Evolutionary conservation across 2,329 filamentous ascomycete species (phyloP).

Genomic region (Thielaviopsis populi): DNA sequence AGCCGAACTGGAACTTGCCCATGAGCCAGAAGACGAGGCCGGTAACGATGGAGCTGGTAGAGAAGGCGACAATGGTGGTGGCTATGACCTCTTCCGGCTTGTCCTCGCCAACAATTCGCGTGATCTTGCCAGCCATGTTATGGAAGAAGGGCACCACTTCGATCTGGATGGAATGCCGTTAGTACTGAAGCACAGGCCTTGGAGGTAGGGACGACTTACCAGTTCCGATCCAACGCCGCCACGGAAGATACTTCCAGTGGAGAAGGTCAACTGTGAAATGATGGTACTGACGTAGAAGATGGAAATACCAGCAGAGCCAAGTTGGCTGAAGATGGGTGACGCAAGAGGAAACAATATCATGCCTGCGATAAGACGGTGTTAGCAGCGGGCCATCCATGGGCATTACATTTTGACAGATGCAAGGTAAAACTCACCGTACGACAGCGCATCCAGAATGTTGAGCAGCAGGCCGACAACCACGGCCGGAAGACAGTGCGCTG

Average conservation of each 20-base stretch:
- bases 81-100: conserved; percentile 77
- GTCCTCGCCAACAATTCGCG: conserved; percentile 59
- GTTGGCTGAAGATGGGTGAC: conserved; percentile 65
- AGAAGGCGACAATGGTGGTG: conserved; percentile 85
- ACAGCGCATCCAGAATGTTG: conserved; percentile 87
- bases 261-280: conserved; percentile 80
- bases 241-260: conserved; percentile 70
- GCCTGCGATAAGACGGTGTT: conserved; percentile 28
- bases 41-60: conserved; percentile 78
- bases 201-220: conserved; percentile 31
- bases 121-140: conserved; percentile 88
- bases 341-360: conserved; percentile 94
- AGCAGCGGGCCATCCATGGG: conserved; percentile 10
- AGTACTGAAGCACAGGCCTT: neutral
- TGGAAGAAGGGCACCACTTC: conserved; percentile 98
- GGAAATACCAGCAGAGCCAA: conserved; percentile 87
- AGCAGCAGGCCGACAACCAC: conserved; percentile 78
- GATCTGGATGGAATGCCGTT: conserved; percentile 39
- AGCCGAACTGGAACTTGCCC: conserved; percentile 74
- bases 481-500: conserved; percentile 60
- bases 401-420: neutral
- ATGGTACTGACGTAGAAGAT: conserved; percentile 99
- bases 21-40: conserved; percentile 85
- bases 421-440: conserved; percentile 50
- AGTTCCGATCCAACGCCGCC: conserved; percentile 91